phyloP scores from a whole-genome alignment of 306 rosid species.

The Crotalaria pallida region DNA sequence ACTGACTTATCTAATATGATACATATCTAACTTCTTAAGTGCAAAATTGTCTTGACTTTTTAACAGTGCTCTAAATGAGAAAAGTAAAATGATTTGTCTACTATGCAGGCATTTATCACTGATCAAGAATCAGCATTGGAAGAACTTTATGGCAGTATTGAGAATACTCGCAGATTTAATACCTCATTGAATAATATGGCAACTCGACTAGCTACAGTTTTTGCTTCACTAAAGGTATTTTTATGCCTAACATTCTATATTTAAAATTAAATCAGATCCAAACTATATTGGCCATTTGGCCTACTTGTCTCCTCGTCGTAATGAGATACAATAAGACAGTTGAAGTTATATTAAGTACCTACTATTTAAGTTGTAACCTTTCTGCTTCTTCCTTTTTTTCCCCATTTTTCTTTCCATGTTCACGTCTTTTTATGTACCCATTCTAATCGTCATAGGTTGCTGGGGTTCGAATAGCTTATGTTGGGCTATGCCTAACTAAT shows the following conservation, averaged over 20 bases:
- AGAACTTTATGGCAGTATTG: slow-evolving; percentile 64
- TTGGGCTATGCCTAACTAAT: background rate
- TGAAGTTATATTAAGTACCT: background rate
- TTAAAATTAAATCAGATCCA: background rate
- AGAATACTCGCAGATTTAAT: slow-evolving; percentile 53
- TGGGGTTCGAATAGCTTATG: background rate
- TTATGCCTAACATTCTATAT: background rate
- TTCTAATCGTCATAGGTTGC: background rate
- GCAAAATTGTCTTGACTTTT: slow-evolving; percentile 6
- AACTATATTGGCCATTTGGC: background rate
- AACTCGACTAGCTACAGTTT: slow-evolving; percentile 81
- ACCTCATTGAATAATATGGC: slow-evolving; percentile 70
- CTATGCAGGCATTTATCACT: slow-evolving; percentile 69
- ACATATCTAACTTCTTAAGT: no score
- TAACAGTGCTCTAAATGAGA: slow-evolving; percentile 2
- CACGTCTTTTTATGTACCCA: background rate
- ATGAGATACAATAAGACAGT: background rate
- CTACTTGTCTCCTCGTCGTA: background rate
- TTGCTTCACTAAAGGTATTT: slow-evolving; percentile 82
- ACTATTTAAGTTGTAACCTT: background rate
- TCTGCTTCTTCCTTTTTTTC: background rate
- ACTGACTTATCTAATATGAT: no score
- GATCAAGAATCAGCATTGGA: slow-evolving; percentile 76
- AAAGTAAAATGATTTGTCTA: slow-evolving; percentile 9
- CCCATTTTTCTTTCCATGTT: background rate